phyloP scores from a whole-genome alignment of 1,284 basidiomycete genomes.

The Puccinia triticina region DNA sequence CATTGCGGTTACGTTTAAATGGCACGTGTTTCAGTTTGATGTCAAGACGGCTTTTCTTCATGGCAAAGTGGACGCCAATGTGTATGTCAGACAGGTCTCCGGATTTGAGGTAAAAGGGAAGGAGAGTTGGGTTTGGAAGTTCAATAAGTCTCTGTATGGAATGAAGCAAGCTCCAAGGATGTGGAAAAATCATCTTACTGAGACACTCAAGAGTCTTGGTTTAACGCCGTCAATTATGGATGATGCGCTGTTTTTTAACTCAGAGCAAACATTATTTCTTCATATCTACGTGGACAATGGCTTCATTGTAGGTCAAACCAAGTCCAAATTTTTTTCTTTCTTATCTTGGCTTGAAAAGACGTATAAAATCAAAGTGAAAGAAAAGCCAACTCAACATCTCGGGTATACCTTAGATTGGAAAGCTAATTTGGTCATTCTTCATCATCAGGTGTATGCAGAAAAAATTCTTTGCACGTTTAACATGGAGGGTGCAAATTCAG shows the following conservation, averaged over 20 bases:
- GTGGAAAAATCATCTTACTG: neutral
- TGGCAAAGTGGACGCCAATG: constrained; percentile 11
- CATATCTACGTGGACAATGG: constrained; percentile 31
- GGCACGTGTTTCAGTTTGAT: constrained; percentile 27
- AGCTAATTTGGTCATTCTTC: no score
- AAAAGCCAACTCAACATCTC: no score
- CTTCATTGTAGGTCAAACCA: neutral
- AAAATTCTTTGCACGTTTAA: neutral
- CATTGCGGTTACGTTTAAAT: neutral
- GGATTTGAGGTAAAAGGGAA: neutral
- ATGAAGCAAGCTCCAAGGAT: neutral
- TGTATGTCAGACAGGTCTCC: constrained; percentile 9
- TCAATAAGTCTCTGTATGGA: constrained; percentile 22
- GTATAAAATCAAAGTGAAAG: neutral
- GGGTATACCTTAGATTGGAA: no score
- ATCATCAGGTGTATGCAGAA: no score
- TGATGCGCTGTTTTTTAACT: neutral
- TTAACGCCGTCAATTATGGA: constrained; percentile 9
- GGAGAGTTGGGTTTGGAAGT: neutral
- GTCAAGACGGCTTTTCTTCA: constrained; percentile 10
- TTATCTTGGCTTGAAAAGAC: no score
- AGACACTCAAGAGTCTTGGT: neutral
- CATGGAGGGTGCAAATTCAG: constrained; percentile 11
- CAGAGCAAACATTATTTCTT: neutral
- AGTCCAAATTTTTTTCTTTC: no score